Evolutionary conservation across 176 grass and related monocot genomes (phyloP), one percentile per base, ranked within the genome.

Genomic region (Triticum urartu): DNA sequence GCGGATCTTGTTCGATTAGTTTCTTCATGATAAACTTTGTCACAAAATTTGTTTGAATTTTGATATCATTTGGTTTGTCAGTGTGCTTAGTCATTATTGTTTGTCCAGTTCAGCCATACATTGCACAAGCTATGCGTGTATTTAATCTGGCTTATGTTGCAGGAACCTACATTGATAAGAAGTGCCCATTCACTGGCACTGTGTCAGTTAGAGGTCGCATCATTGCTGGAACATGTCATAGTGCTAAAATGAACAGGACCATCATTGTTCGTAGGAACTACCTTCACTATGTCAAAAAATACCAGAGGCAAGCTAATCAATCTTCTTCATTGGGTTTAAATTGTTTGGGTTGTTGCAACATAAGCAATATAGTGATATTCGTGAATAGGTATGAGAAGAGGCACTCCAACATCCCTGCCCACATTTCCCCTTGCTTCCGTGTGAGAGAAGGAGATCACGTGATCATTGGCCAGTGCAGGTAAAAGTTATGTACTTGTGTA

Each of bases 91-190:
- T 60, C 6, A 11, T 18, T 42, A 18, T 68, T 88, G 35, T 28
- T 32, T 79, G 39, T 79, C 20, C 24, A 56, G 6, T 12, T 59
- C 4, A 11, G 17, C 4, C 6, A 15, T 72, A 50, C 32, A 30
- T 25, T 64, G 35, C 42, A 9, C n/a, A 32, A 56, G 30, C 68
- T 50, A 54, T 26, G 34, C 5, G 28, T 45, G 4, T 6, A 26
- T 12, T 24, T 33, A 18, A 21, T 61, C 60, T 85, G 18, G 7
- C n/a, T 54, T 78, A 2, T 74, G 48, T 74, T 75, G 17, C 56
- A 84, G 36, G 69, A 84, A 74, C 81, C 24, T 84, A 84, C 54
- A 84, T 84, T 84, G 81, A 84, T 14, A 84, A 84, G 36, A 74
- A 84, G 42, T 84, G 54, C 35, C 69, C 81, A 63, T 84, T 84